Evolutionary conservation across 768 basidiomycete species (phyloP).

Genomic region (Epithele typhae): DNA sequence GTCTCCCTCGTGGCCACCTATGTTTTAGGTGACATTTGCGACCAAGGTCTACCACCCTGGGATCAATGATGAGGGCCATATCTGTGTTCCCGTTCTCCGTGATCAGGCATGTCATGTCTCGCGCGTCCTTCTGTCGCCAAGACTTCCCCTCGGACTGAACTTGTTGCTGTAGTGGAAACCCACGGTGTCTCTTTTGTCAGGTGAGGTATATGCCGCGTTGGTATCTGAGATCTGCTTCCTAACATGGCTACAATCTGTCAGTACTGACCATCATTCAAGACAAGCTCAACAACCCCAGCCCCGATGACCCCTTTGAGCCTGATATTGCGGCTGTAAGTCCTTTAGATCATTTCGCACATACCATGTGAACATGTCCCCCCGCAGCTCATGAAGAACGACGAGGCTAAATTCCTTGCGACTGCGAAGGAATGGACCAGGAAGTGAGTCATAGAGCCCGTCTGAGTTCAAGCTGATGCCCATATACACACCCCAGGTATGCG

Average conservation of each 20-base stretch:
- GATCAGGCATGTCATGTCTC: constrained; percentile 58
- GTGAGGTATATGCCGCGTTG: constrained; percentile 36
- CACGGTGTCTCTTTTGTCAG: constrained; percentile 65
- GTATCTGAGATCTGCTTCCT: too few species aligned
- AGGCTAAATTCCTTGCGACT: constrained; percentile 63
- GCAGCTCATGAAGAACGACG: constrained; percentile 75
- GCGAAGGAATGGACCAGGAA: constrained; percentile 88
- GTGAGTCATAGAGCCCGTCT: too few species aligned
- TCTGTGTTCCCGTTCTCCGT: constrained; percentile 79
- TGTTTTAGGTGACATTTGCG: constrained; percentile 65
- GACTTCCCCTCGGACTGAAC: background rate
- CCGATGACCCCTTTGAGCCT: constrained; percentile 86
- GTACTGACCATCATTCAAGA: constrained; percentile 76
- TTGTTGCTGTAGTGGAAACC: constrained; percentile 70
- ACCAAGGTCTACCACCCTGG: constrained; percentile 91
- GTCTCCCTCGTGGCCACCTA: constrained; percentile 9
- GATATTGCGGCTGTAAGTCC: constrained; percentile 74
- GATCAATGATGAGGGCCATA: constrained; percentile 83
- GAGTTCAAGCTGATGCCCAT: too few species aligned
- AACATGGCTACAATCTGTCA: constrained; percentile 24
- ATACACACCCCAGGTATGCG: too few species aligned
- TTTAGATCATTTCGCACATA: too few species aligned
- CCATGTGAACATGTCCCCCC: background rate
- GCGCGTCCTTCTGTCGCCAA: background rate
- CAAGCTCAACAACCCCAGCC: constrained; percentile 83